Evolutionary conservation across 164 flowering plant genomes (phyloP).

Genomic region (grape (Vitis vinifera)): DNA sequence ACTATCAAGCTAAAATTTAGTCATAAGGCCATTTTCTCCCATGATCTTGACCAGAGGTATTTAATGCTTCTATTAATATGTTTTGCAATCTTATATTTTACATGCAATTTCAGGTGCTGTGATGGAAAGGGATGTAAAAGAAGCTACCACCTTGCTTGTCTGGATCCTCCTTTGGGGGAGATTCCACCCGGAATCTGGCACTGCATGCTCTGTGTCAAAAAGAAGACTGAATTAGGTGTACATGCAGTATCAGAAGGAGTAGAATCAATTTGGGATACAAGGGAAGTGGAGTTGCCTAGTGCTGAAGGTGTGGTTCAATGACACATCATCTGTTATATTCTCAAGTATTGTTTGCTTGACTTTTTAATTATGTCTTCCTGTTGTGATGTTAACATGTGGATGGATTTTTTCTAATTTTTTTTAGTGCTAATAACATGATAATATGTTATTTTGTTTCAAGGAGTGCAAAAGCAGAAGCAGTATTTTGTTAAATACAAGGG

Average conservation of each 20-base stretch:
- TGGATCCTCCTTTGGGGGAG: conserved; percentile 46
- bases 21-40: too few species aligned
- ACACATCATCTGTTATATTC: neutral
- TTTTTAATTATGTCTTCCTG: neutral
- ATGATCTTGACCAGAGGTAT: neutral
- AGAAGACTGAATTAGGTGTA: conserved; percentile 50
- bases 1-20: too few species aligned
- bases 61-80: neutral
- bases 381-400: neutral
- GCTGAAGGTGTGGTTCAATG: conserved; percentile 33
- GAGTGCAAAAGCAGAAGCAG: conserved; percentile 45
- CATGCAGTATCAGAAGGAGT: conserved; percentile 61
- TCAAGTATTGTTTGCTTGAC: neutral
- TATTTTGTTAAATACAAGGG: conserved; percentile 72
- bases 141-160: conserved; percentile 55
- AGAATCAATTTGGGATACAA: conserved; percentile 64
- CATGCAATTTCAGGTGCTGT: conserved; percentile 45
- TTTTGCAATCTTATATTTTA: neutral
- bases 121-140: conserved; percentile 52
- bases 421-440: neutral
- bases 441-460: conserved; percentile 25
- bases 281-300: conserved; percentile 46
- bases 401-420: neutral
- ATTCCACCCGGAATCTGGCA: conserved; percentile 51
- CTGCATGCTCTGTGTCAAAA: conserved; percentile 50